phyloP scores from a whole-genome alignment of 2,329 filamentous ascomycete genomes.

The Ceratocystiopsis brevicomis region DNA sequence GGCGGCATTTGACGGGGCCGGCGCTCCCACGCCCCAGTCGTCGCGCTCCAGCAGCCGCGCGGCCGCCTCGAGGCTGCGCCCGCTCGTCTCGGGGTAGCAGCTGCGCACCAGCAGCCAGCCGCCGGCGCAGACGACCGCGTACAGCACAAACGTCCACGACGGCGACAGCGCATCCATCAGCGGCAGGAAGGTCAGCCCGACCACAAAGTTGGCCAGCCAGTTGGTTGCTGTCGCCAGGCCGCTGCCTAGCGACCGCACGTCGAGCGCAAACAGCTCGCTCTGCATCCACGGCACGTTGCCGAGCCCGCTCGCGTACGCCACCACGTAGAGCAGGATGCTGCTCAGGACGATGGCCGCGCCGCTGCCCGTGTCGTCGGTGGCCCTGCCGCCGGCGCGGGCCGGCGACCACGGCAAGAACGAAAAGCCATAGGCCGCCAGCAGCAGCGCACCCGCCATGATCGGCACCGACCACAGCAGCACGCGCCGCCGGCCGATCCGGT shows the following conservation, averaged over 20 bases:
- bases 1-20: conserved; percentile 8
- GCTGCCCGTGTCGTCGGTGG: conserved; percentile 4
- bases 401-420: conserved; percentile 26
- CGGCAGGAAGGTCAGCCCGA: conserved; percentile 74
- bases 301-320: conserved; percentile 68
- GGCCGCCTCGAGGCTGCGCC: conserved; percentile 64
- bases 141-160: conserved; percentile 62
- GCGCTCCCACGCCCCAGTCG: conserved; percentile 45
- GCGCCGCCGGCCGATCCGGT: conserved; percentile 57
- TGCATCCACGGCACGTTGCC: conserved; percentile 96
- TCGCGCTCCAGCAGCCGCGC: conserved; percentile 50
- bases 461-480: conserved; percentile 73
- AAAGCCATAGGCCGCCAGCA: conserved; percentile 56
- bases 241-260: conserved; percentile 53
- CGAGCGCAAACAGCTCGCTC: conserved; percentile 70
- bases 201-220: conserved; percentile 72
- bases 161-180: conserved; percentile 64
- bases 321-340: conserved; percentile 68
- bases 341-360: conserved; percentile 41
- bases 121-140: conserved; percentile 47
- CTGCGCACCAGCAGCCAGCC: conserved; percentile 52
- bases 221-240: conserved; percentile 61
- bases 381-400: not conserved
- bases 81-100: conserved; percentile 76
- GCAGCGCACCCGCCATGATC: conserved; percentile 58